Base-by-base conservation (phyloP, 768 basidiomycete genomes). In the Trichaptum fuscoviolaceum region DNA sequence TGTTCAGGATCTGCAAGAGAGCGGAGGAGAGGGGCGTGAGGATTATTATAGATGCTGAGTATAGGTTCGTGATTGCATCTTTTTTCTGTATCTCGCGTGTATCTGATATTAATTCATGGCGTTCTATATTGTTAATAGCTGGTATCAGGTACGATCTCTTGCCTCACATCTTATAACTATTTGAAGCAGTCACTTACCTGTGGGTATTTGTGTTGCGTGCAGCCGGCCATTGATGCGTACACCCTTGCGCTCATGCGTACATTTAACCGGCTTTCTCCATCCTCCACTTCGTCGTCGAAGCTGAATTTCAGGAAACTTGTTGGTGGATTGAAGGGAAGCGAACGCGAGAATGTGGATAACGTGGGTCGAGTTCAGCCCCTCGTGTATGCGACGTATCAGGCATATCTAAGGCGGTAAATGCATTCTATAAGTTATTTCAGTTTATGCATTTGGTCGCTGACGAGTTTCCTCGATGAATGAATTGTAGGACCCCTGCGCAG, bases 361-460 rank as follows among this genome's bases (percentile, higher is more conserved):
- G 42, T 4, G 12, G 5, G 42, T 12, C 42, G 42, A 15, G 76
- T 85, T 5, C 86, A 87, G 65, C 92, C 93, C 0, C 78, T 94
- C 4, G 77, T 95, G 1, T 95, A 95, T 75, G 88, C 85, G 1
- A 97, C 95, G 0, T 94, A 88, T 77, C 95, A 98, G 73, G 90
- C 93, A 0, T 97, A 96, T 76, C 84, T 97, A 25, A 85, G 85
- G 58, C 82, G 93, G 87, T 89, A 65, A 34, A 77, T 69, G 9
- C 1, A 63, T 36, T 34, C 20, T 23, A 62, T n/a, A 7, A 20
- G 24, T 61, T 25, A 3, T 52, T 52, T 52, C 42, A 6, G 2
- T 52, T 52, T 20, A n/a, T n/a, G n/a, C 42, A 52, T 15, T 52
- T 12, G 15, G 15, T 12, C 20, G 42, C 42, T 52, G 12, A 52